Conservation (phyloP, 495 filamentous ascomycete genomes). For the Lasiosphaeria ovina region DNA sequence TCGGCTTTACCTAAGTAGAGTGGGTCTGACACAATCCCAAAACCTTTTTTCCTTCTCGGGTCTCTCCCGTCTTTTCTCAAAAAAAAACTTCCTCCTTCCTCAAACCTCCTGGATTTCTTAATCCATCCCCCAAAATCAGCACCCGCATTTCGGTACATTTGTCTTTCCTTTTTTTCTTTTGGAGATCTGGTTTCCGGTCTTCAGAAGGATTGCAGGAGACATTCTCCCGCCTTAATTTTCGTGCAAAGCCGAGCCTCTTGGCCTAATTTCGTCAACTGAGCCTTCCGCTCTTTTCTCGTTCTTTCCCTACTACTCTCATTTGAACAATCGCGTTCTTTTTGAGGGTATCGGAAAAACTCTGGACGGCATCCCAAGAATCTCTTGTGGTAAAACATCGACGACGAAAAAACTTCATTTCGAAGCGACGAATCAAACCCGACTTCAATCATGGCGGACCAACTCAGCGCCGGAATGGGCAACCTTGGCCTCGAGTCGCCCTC, state of each 20-base stretch:
- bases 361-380: conserved; percentile 17
- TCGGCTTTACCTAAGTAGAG: conserved; percentile 30
- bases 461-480: conserved; percentile 88
- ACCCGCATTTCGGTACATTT: conserved; percentile 24
- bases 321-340: conserved; percentile 40
- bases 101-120: conserved; percentile 33
- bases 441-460: conserved; percentile 83
- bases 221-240: conserved; percentile 34
- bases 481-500: conserved; percentile 62
- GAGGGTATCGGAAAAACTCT: conserved; percentile 31
- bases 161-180: conserved; percentile 42
- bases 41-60: conserved; percentile 34
- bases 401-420: conserved; percentile 5
- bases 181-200: conserved; percentile 37
- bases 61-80: conserved; percentile 32
- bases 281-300: conserved; percentile 32
- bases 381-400: conserved; percentile 12
- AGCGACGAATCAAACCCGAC: conserved; percentile 4
- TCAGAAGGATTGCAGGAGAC: conserved; percentile 40
- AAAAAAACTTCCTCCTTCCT: conserved; percentile 30
- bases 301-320: conserved; percentile 30
- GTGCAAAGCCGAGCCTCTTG: conserved; percentile 15
- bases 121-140: conserved; percentile 29
- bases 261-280: conserved; percentile 31
- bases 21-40: conserved; percentile 31